A percentile compares a stretch with the other conserved stretches of the same genome.
phyloP scores from a whole-genome alignment of 2,329 filamentous ascomycete species.

The Endoconidiophora polonica region DNA sequence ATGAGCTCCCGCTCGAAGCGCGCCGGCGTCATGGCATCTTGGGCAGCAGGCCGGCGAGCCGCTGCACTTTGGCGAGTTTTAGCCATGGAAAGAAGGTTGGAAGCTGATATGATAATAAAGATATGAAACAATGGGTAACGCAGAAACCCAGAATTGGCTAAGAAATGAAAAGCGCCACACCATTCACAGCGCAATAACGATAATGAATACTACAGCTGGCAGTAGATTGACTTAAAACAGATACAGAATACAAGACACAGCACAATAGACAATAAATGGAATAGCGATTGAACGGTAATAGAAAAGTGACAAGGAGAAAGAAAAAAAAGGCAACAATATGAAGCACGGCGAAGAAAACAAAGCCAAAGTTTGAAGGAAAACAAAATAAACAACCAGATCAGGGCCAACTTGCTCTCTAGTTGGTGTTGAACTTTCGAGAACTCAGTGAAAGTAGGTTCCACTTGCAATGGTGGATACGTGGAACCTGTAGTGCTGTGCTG shows the following conservation, averaged over 20 bases:
- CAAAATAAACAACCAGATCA: neutral
- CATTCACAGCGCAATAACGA: no score
- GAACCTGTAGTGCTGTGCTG: conserved; percentile 1
- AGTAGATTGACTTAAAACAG: neutral
- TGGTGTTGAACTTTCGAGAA: no score
- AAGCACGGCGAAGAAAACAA: neutral
- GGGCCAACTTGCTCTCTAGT: neutral
- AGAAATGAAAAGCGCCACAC: no score
- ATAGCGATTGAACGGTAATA: neutral
- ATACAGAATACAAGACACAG: neutral
- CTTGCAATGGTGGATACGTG: conserved; percentile 1
- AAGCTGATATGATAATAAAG: neutral
- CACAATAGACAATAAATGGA: neutral
- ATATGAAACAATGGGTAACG: neutral
- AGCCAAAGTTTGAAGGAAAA: neutral
- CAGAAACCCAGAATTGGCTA: no score
- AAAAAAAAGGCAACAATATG: neutral
- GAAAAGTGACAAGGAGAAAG: neutral
- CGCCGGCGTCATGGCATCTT: conserved; percentile 29
- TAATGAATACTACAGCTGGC: no score
- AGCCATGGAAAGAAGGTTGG: neutral
- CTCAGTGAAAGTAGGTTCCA: neutral
- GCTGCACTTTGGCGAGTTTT: no score
- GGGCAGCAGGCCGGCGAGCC: neutral
- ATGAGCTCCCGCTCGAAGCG: conserved; percentile 38